These are phyloP conservation scores for Colletotrichum sp. DNA, from an alignment of 2,329 filamentous ascomycete species.

Conservation along the genomic window DNA sequence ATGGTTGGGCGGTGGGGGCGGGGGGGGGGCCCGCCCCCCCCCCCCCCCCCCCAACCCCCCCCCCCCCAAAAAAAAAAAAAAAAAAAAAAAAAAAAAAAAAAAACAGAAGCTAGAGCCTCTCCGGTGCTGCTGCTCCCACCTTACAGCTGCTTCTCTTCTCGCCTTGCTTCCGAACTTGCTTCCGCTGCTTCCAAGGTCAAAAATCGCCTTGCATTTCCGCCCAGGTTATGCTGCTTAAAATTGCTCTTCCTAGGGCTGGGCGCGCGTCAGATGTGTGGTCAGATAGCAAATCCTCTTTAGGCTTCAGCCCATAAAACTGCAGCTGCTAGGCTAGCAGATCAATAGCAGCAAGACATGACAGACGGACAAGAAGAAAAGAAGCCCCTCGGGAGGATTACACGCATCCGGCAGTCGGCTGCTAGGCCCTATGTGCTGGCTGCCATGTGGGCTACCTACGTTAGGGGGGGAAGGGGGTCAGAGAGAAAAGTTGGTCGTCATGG, in stretches of 20 bases:
- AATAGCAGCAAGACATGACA: not conserved
- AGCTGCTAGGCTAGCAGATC: not conserved
- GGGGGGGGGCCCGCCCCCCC: no score
- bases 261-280: conserved; percentile 15
- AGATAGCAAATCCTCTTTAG: not conserved
- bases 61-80: no score
- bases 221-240: not conserved
- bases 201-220: not conserved
- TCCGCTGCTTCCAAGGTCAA: not conserved
- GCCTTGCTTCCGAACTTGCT: not conserved
- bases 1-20: no score
- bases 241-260: conserved; percentile 7
- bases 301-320: not conserved
- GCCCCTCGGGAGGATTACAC: not conserved
- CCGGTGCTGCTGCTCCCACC: not conserved
- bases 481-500: not conserved
- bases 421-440: not conserved
- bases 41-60: no score
- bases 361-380: not conserved
- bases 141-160: not conserved
- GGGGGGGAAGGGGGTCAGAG: not conserved
- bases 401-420: not conserved
- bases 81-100: not conserved
- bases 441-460: not conserved
- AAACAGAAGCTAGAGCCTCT: not conserved